Base-by-base conservation (phyloP, 352 stramenopile genomes). In the Globisporangium takayamanum region DNA sequence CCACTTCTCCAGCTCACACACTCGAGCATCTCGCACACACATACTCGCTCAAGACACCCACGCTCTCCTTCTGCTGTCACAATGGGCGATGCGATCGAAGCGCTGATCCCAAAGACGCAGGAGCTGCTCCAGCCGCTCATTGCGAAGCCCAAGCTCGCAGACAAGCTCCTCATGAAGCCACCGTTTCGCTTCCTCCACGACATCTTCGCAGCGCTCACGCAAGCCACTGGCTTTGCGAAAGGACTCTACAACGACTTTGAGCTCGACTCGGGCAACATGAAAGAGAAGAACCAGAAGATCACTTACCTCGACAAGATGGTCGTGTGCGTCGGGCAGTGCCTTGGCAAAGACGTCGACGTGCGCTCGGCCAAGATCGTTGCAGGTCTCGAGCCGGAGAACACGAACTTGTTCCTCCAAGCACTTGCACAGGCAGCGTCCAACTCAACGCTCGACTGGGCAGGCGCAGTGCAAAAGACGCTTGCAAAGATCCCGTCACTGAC, bases 81-180 rank as follows among this genome's bases (percentile, higher is more conserved):
- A 2, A 90, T 90, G 78, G 66, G 60, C 26, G 80, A 88, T 48
- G 62, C 74, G 53, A 69, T 90, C 26, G 76, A 88, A 66, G 63
- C 71, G 66, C 72, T 89, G 44, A 89, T 91, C 66, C 65, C 75
- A 44, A 83, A 80, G 68, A 91, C 84, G 60, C 84, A 94, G 72
- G 80, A 88, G 64, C 59, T 84, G 44, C 74, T 98, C 55, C 85
- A 96, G 67, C 80, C 76, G 33, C 74, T 99, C 60, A 86, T 98
- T 54, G 68, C 76, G 54, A 97, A 98, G 71, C 95, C 96, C 26
- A 98, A 97, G 72, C 77, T 98, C 51, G 83, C 85, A 5, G 92
- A 98, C 37, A 98, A 99, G 77, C 78, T 99, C 46, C 80, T 99
- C 45, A 69, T 73, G 62, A 98, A 98, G 67, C 96, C 96, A 37